Evolutionary conservation across 352 stramenopile genomes (phyloP).

Genomic region (Nothophytophthora sp.): DNA sequence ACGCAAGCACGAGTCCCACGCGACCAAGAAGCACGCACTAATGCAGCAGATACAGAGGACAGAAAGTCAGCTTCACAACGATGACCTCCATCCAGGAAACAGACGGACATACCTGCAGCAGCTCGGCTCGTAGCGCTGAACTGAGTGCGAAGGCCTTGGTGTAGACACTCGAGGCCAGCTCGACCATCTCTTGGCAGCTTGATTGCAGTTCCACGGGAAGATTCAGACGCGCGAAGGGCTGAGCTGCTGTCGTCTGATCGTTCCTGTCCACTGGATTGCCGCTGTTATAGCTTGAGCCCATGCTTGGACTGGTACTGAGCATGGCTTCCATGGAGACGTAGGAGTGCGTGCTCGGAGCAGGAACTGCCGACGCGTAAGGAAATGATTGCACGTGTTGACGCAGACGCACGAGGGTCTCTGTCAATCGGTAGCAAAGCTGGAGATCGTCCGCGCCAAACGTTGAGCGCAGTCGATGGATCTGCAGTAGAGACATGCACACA

Average conservation of each 20-base stretch:
- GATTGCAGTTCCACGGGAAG: constrained; percentile 19
- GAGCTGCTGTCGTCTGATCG: constrained; percentile 11
- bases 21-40: constrained; percentile 45
- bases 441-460: constrained; percentile 11
- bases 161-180: constrained; percentile 25
- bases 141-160: constrained; percentile 40
- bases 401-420: constrained; percentile 35
- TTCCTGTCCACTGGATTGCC: constrained; percentile 5
- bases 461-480: constrained; percentile 36
- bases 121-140: constrained; percentile 25
- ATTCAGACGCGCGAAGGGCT: constrained; percentile 27
- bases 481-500: constrained; percentile 3
- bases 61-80: constrained; percentile 4
- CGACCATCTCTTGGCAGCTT: constrained; percentile 34
- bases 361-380: constrained; percentile 18
- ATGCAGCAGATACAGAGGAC: not conserved
- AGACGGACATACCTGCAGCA: constrained; percentile 37
- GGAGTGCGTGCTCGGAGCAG: constrained; percentile 15
- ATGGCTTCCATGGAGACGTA: constrained; percentile 51
- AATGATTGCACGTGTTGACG: constrained; percentile 36
- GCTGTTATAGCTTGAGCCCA: constrained; percentile 19
- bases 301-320: constrained; percentile 37
- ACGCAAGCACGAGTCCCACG: constrained; percentile 32
- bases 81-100: not conserved
- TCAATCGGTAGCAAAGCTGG: constrained; percentile 19